phyloP scores from a whole-genome alignment of 495 filamentous ascomycete genomes.

The Platismatia glauca region DNA sequence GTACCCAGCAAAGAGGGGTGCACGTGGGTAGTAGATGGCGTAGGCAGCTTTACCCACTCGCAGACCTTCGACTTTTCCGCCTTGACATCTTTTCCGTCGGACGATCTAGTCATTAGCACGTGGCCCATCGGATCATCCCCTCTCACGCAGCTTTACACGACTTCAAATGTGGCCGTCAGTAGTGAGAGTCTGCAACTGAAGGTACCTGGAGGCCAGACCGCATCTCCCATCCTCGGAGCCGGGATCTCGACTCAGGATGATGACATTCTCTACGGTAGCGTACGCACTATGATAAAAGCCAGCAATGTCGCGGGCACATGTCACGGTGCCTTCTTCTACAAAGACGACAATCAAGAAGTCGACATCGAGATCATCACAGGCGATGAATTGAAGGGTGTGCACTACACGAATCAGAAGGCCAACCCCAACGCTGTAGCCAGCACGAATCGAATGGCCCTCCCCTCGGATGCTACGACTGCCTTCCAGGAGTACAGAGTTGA shows the following conservation, averaged over 20 bases:
- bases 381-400: slow-evolving; percentile 11
- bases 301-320: slow-evolving; percentile 17
- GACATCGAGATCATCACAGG: slow-evolving; percentile 23
- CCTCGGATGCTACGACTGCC: slow-evolving; percentile 12
- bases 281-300: slow-evolving; percentile 19
- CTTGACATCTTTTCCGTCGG: slow-evolving; percentile 5
- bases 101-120: slow-evolving; percentile 11
- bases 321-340: slow-evolving; percentile 20
- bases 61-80: slow-evolving; percentile 14
- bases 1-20: slow-evolving; percentile 8
- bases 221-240: slow-evolving; percentile 16
- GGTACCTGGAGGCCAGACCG: slow-evolving; percentile 20
- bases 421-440: slow-evolving; percentile 3
- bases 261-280: slow-evolving; percentile 22
- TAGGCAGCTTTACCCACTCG: slow-evolving; percentile 13
- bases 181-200: slow-evolving; percentile 17
- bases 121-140: slow-evolving; percentile 5
- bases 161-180: slow-evolving; percentile 14
- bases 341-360: slow-evolving; percentile 17
- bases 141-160: slow-evolving; percentile 7
- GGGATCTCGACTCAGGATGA: slow-evolving; percentile 14
- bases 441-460: slow-evolving; percentile 2
- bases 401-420: slow-evolving; percentile 22
- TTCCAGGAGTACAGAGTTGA: slow-evolving; percentile 25
- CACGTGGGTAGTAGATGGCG: slow-evolving; percentile 11